Evolutionary conservation across 1,139 yeast species (phyloP), one percentile per base, ranked within the genome.

Genomic region (Kazachstania sp.): DNA sequence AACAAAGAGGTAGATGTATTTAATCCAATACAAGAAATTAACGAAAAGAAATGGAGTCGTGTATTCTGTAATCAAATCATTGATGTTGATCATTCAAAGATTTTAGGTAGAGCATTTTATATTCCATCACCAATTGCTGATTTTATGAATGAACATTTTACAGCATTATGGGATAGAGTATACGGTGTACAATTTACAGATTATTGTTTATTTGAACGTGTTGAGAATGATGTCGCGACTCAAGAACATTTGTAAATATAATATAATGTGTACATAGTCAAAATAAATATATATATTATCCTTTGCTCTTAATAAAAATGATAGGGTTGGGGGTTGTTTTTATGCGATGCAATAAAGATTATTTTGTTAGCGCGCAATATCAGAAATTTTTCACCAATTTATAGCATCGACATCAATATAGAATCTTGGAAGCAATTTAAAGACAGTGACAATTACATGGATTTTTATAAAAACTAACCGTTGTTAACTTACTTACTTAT

Each of bases 71-170:
- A 57, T 8, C 55, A 56, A 35, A 69, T 72, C 49, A 56, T 73
- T 30, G 70, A 72, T 49, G 53, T 62, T 4, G 65, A 60, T 0
- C 56, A 60, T 5, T 69, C 75, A 2, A 61, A 60, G 18, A 68
- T 74, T 8, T 46, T 71, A 4, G 74, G 73, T 1, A 61, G 75
- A 39, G 61, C 69, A 3, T 58, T 72, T 41, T 64, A 64, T 52
- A 44, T 71, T 5, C 75, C 75, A 9, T 48, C 51, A 19, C 23
- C 40, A 4, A 43, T 67, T 32, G 55, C 56, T 39, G 49, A 47
- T 0, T 31, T 54, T 15, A 19, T 51, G 9, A 31, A 51, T 12
- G 40, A 42, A 20, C 32, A 37, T 23, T 29, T 55, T n/a, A 55
- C 58, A 7, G 30, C 49, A 12, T 41, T 51, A 11, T 54, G 62